Base-by-base conservation (phyloP, 1,284 basidiomycete genomes). In the Rhodofomes roseus region DNA sequence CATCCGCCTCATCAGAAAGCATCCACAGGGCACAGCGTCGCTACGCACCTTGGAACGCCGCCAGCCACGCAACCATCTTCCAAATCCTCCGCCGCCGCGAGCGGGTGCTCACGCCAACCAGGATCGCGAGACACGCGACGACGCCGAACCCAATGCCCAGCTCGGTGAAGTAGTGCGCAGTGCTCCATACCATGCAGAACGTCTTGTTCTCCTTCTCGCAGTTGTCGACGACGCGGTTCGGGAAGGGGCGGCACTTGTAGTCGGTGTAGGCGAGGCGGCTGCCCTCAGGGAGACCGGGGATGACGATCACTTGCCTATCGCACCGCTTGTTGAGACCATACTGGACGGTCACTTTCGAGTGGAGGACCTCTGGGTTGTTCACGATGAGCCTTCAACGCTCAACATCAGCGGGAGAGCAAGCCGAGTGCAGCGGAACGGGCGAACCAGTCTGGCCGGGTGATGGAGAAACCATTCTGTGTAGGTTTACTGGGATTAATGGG, bases 71-170 rank as follows among this genome's bases (percentile, higher is more conserved):
- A 4, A 86, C 84, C 2, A 81, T 85, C 68, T 81, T 84, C 89
- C 89, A 92, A 46, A 90, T 85, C 61, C 89, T 81, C 60, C 87
- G 78, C 63, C 90, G 78, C 57, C 89, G 78, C 20, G 87, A 87
- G 66, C 84, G 84, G 0, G 90, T 90, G 66, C 81, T 89, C 12
- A 89, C 79, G 4, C 90, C 89, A 59, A 92, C 78, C 40, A 87
- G 65, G 53, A 91, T 77, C 6, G 86, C 75, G 0, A 81, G 68
- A 50, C 88, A 71, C 6, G 87, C 81, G 25, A 86, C 74, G 46
- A 75, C 79, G 14, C 80, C 85, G 68, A 87, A 87, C 12, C 87
- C 86, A 46, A 84, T 78, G 52, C 81, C 82, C 20, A 90, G 71
- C 69, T 87, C 82, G 20, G 79, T 76, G 44, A 82, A 74, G 68